These are phyloP conservation scores for Candida montana DNA, from an alignment of 805 yeast genomes.

Conservation along the genomic window DNA sequence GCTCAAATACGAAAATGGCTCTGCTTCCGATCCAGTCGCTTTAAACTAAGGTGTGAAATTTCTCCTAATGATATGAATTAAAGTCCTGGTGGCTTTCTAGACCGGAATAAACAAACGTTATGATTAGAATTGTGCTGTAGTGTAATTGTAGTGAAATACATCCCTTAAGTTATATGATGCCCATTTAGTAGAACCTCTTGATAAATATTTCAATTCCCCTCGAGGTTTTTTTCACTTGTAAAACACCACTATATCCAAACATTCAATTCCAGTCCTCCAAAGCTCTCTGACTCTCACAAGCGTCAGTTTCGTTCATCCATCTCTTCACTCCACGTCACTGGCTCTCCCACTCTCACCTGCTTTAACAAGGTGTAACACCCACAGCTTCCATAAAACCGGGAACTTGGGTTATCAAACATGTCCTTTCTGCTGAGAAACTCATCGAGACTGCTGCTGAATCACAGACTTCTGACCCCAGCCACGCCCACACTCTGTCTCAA, in stretches of 20 bases:
- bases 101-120: conserved; percentile 5
- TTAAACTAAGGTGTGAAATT: conserved; percentile 19
- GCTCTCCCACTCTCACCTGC: neutral
- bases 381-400: too few species aligned
- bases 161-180: too few species aligned
- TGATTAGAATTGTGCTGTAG: conserved; percentile 1
- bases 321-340: neutral
- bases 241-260: too few species aligned
- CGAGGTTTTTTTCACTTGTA: too few species aligned
- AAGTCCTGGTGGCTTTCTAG: conserved; percentile 9
- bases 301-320: too few species aligned
- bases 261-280: too few species aligned
- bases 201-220: too few species aligned
- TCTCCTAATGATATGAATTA: neutral
- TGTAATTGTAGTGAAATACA: neutral
- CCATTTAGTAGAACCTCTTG: too few species aligned
- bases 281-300: neutral
- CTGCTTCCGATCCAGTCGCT: conserved; percentile 31
- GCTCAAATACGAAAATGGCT: conserved; percentile 69
- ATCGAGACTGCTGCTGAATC: neutral
- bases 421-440: conserved; percentile 4
- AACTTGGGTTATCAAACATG: too few species aligned
- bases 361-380: too few species aligned
- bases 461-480: neutral
- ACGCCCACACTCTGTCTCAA: neutral